These are phyloP conservation scores for Hibiscus syriacus DNA, from an alignment of 345 rosid genomes.

Conservation along the genomic window DNA sequence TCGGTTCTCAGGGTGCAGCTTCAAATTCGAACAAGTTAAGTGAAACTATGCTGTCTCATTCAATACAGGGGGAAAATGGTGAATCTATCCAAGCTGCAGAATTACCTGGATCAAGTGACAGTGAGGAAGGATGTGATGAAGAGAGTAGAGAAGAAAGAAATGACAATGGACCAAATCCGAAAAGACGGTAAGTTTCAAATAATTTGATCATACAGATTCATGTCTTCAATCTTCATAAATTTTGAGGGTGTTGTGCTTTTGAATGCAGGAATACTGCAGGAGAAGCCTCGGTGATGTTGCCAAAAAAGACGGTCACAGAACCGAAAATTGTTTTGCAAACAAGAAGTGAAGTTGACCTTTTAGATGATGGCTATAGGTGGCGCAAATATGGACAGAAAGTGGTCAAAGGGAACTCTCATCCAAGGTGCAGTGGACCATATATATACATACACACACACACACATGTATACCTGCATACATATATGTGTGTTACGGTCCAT, in stretches of 20 bases:
- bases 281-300: constrained; percentile 34
- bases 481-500: not conserved
- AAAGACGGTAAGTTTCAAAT: no score
- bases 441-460: no score
- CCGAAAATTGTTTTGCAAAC: no score
- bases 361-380: no score
- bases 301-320: no score
- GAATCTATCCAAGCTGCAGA: constrained; percentile 35
- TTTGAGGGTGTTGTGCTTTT: constrained; percentile 10
- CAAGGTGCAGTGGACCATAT: constrained; percentile 42
- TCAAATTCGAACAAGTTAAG: constrained; percentile 19
- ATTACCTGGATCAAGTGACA: no score
- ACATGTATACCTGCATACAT: no score
- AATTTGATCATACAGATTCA: not conserved
- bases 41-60: constrained; percentile 18
- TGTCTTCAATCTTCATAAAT: not conserved
- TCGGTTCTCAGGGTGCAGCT: constrained; percentile 20
- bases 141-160: no score
- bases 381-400: constrained; percentile 99
- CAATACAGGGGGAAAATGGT: constrained; percentile 26
- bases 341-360: no score
- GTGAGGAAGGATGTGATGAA: no score
- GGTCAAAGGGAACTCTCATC: constrained; percentile 96
- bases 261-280: constrained; percentile 43
- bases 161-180: no score